Percentiles rank a stretch among this genome's conserved stretches.
These are phyloP conservation scores for Yueomyces sp. DNA, from an alignment of 805 yeast genomes.

Conservation along the genomic window DNA sequence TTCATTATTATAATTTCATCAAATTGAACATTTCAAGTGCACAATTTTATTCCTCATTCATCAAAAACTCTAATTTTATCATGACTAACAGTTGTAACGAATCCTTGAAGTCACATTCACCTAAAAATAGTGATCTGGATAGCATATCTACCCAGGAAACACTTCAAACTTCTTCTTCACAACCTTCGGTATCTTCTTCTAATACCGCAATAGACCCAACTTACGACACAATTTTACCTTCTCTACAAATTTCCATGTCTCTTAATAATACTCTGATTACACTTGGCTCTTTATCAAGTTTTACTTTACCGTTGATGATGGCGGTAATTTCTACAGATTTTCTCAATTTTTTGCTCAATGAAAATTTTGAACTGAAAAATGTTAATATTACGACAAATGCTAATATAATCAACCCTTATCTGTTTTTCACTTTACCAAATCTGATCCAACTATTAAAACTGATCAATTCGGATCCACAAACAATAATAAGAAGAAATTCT, in stretches of 20 bases:
- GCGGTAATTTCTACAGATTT: constrained; percentile 17
- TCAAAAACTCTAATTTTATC: constrained; percentile 8
- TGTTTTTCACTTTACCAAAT: constrained; percentile 13
- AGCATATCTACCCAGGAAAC: not conserved
- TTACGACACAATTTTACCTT: not conserved
- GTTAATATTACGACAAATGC: constrained; percentile 12
- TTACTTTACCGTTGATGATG: constrained; percentile 21
- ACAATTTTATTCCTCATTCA: constrained; percentile 14
- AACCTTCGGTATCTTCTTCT: not conserved
- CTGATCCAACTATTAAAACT: constrained; percentile 5
- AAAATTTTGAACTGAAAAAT: constrained; percentile 5
- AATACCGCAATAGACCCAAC: not conserved
- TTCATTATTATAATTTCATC: constrained; percentile 7
- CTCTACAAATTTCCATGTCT: constrained; percentile 18
- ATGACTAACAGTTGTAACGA: too few relatives aligned
- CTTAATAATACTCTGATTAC: constrained; percentile 12
- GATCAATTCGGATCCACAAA: not conserved
- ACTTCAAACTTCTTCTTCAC: not conserved
- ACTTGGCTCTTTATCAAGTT: constrained; percentile 8
- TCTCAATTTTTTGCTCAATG: constrained; percentile 9
- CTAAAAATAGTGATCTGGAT: too few relatives aligned
- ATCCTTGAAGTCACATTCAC: too few relatives aligned
- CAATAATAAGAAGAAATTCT: not conserved
- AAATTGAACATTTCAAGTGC: constrained; percentile 16
- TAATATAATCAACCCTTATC: constrained; percentile 19